A percentile compares a stretch with the other conserved stretches of the same genome.
phyloP scores from a whole-genome alignment of 305 asterid species.

The Fraxinus floribunda region DNA sequence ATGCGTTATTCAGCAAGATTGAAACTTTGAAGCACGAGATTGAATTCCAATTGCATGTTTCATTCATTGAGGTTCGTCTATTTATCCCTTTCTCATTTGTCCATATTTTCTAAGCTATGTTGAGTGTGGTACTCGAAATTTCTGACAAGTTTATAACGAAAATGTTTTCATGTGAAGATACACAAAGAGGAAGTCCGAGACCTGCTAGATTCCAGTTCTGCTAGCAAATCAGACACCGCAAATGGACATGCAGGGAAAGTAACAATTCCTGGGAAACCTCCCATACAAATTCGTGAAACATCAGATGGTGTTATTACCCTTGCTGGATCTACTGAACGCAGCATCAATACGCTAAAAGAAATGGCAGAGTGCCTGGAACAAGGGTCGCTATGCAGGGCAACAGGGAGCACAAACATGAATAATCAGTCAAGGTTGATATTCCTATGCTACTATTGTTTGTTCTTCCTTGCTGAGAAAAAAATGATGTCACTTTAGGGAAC shows the following conservation, averaged over 20 bases:
- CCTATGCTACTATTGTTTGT: neutral
- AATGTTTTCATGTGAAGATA: slow-evolving; percentile 51
- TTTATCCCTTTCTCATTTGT: neutral
- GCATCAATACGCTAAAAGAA: slow-evolving; percentile 82
- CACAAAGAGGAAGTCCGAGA: slow-evolving; percentile 98
- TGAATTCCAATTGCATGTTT: slow-evolving; percentile 90
- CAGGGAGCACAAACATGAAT: slow-evolving; percentile 99
- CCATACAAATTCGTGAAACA: slow-evolving; percentile 94
- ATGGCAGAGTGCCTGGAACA: slow-evolving; percentile 95
- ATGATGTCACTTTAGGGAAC: neutral
- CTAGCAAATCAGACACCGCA: slow-evolving; percentile 58
- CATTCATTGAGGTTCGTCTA: slow-evolving; percentile 86
- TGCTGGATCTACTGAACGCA: slow-evolving; percentile 91
- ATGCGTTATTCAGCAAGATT: slow-evolving; percentile 78
- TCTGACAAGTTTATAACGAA: neutral
- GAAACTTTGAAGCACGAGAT: slow-evolving; percentile 76
- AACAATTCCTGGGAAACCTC: slow-evolving; percentile 71
- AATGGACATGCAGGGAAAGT: slow-evolving; percentile 78
- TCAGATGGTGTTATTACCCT: slow-evolving; percentile 95
- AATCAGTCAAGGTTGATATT: slow-evolving; percentile 79
- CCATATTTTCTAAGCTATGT: neutral
- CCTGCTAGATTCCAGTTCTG: slow-evolving; percentile 61
- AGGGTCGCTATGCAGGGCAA: slow-evolving; percentile 92
- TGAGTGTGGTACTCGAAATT: neutral
- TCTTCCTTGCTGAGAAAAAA: neutral